Conservation (phyloP, 1,139 yeast genomes). For the Lodderomyces theae region DNA sequence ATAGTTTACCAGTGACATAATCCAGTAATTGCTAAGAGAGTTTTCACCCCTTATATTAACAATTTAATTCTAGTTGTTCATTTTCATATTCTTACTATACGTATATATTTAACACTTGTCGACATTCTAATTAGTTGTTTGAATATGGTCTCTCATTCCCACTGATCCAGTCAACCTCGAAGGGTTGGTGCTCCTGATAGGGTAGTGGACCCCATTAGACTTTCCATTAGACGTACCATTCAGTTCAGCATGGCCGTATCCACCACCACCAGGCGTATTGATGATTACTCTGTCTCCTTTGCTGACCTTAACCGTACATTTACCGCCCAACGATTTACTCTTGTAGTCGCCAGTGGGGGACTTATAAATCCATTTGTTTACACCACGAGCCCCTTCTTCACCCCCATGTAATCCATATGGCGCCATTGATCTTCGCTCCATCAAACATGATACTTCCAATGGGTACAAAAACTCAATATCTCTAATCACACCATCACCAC, state of each 20-base stretch:
- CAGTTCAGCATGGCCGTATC: conserved; percentile 29
- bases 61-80: not conserved
- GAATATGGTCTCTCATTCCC: conserved; percentile 30
- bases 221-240: not conserved
- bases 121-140: conserved; percentile 29
- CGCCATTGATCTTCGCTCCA: conserved; percentile 45
- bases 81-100: not conserved
- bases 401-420: conserved; percentile 49
- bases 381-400: conserved; percentile 37
- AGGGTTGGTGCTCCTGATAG: conserved; percentile 24
- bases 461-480: conserved; percentile 44
- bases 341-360: conserved; percentile 19
- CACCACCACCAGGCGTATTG: conserved; percentile 52
- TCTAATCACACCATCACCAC: conserved; percentile 47
- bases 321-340: conserved; percentile 40
- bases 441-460: conserved; percentile 43
- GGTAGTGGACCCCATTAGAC: conserved; percentile 19
- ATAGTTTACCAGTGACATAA: too few species aligned
- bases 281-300: conserved; percentile 45
- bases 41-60: not conserved
- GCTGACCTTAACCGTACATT: conserved; percentile 36
- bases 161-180: conserved; percentile 37
- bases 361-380: conserved; percentile 36
- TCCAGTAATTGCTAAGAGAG: too few species aligned
- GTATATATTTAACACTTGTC: not conserved